Evolutionary conservation across 2,329 filamentous ascomycete genomes (phyloP), one percentile per base, ranked within the genome.

Genomic region (Fusarium lateritium): DNA sequence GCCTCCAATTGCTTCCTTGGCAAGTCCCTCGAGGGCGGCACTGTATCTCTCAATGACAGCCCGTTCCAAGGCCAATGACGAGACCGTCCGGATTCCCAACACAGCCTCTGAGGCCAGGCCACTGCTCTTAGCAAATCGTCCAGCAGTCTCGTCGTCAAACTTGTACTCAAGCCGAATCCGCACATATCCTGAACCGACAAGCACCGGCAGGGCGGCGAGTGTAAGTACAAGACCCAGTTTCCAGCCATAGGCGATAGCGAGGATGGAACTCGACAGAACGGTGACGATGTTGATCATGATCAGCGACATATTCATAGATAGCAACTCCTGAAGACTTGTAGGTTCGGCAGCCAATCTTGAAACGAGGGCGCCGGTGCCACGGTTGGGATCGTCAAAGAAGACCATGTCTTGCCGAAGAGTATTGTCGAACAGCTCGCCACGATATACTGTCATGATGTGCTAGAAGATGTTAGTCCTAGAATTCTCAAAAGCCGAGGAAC

Each of bases 371-470:
- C 81, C 81, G 3, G 80, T 80, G 43, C 75, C 76, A 38, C 82
- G 79, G 7, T 76, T 73, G 0, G 77, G 73, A 10, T 76, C 61
- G 65, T 83, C 81, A 61, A 83, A 83, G 70, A 83, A 84, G 13
- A 78, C 65, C 75, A 89, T 85, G 62, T 88, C 84, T 70, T 89
- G 86, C 21, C 83, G 80, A 7, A 89, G 78, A 2, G 86, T 83
- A 49, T 83, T 85, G 46, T 82, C 79, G 56, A 90, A 82, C n/a
- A 82, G 72, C 46, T 83, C 79, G 10, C 70, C 62, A 3, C 81
- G 79, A 38, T 81, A 82, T 9, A 70, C 67, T 14, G 70, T 75
- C 70, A 79, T 78, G 26, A 80, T 62, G 24, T 77, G 56, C 73
- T 78, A 10, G 15, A 4, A 11, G 5, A 7, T 13, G 19, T 61